phyloP scores from a whole-genome alignment of 1,284 basidiomycete genomes.

The Laetiporus sulphureus region DNA sequence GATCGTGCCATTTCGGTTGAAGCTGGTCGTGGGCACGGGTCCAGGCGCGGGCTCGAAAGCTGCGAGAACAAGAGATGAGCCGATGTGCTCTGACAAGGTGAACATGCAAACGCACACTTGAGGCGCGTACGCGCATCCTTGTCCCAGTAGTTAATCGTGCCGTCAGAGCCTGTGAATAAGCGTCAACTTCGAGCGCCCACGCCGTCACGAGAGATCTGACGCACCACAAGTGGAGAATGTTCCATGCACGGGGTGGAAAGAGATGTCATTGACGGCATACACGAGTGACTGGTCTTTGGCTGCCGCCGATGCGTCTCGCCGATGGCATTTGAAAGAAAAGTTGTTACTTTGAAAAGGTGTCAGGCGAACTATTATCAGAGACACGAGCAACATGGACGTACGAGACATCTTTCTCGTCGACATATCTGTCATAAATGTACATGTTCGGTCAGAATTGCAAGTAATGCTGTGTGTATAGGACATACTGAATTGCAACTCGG shows the following conservation, averaged over 20 bases:
- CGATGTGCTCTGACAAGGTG: not conserved
- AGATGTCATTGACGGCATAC: conserved; percentile 88
- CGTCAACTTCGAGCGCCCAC: no score
- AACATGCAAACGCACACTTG: conserved; percentile 57
- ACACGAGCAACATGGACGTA: conserved; percentile 26
- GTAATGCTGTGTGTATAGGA: conserved; percentile 10
- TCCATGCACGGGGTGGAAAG: conserved; percentile 89
- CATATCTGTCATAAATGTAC: conserved; percentile 47
- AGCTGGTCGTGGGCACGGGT: conserved; percentile 68
- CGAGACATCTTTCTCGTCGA: conserved; percentile 72
- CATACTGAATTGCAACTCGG: conserved; percentile 92
- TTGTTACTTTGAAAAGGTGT: conserved; percentile 53
- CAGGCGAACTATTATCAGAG: no score
- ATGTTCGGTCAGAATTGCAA: not conserved
- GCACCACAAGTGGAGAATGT: conserved; percentile 91
- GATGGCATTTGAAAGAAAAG: conserved; percentile 97
- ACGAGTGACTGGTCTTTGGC: conserved; percentile 76
- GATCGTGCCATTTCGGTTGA: conserved; percentile 83
- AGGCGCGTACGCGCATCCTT: conserved; percentile 85
- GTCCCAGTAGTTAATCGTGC: conserved; percentile 85
- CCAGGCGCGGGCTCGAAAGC: conserved; percentile 65
- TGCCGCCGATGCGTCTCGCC: conserved; percentile 61
- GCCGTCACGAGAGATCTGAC: no score
- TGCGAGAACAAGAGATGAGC: not conserved
- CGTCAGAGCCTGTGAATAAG: conserved; percentile 56